Evolutionary conservation across 345 rosid genomes (phyloP).

Genomic region (Streptanthus diversifolius): DNA sequence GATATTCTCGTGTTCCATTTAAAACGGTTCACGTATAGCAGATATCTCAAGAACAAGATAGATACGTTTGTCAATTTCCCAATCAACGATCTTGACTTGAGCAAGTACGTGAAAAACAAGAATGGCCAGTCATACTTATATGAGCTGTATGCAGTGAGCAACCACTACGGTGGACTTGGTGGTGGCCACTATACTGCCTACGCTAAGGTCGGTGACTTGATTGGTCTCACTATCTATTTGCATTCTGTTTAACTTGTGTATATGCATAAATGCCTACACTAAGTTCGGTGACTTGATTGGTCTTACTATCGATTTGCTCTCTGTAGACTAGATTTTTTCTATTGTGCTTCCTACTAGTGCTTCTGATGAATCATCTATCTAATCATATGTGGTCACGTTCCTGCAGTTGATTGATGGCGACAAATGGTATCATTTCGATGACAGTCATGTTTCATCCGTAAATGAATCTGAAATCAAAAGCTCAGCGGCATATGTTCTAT

Average conservation of each 20-base stretch:
- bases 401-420: conserved; percentile 80
- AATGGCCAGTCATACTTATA: conserved; percentile 60
- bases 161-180: conserved; percentile 96
- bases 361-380: background rate
- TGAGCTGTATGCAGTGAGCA: conserved; percentile 88
- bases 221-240: background rate
- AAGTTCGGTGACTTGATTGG: conserved; percentile 49
- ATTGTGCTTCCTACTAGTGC: background rate
- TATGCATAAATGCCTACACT: conserved; percentile 50
- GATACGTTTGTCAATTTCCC: conserved; percentile 90
- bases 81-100: conserved; percentile 75
- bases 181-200: conserved; percentile 98
- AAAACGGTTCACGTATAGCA: conserved; percentile 86
- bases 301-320: background rate
- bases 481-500: conserved; percentile 79
- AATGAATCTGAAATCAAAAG: conserved; percentile 68
- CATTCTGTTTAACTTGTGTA: background rate
- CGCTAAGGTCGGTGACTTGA: conserved; percentile 63
- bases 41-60: conserved; percentile 89
- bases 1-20: conserved; percentile 91
- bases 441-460: conserved; percentile 65
- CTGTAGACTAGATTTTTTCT: background rate
- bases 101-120: conserved; percentile 63
- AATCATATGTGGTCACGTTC: background rate
- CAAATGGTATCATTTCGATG: conserved; percentile 94